Evolutionary conservation across 2,329 filamentous ascomycete genomes (phyloP), one percentile per base, ranked within the genome.

Genomic region (Colletotrichum abscissum): DNA sequence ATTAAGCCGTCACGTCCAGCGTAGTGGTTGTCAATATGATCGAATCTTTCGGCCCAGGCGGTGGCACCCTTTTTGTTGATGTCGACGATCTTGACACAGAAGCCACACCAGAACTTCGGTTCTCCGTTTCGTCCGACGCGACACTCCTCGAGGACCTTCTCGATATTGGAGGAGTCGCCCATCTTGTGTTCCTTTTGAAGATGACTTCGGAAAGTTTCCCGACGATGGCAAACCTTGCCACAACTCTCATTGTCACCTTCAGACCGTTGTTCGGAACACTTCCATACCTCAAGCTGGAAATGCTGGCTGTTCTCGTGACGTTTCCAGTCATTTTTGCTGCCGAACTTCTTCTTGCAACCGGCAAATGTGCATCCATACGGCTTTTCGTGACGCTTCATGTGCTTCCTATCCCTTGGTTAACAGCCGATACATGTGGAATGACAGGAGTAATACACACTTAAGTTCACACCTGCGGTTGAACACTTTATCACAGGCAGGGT

Each of bases 251-350:
- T 16, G 24, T 52, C 52, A 12, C 63, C 35, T 2, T 64, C 54
- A 6, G 69, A 16, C 26, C 28, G 73, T 75, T 8, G 76, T 59
- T 88, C 81, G 35, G 88, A 85, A 79, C 95, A 98, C 35, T 89
- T 90, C 91, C 93, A 98, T 60, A 88, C 87, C 78, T 95, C 92
- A 6, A 89, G 81, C 72, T 93, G 90, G 74, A 89, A 91, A 80
- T 98, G 95, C 78, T 96, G 93, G 19, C 89, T 91, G 76, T 91
- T 93, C 79, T 98, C 96, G 78, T 98, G 95, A 1, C 95, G 91
- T 80, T 97, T 97, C 95, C 91, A 98, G 81, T 98, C 95, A 72
- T 95, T 95, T 80, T 98, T 97, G 81, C 93, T 95, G n/a, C 95
- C 95, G 76, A 98, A 98, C 0, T 80, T 86, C 78, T 94, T 95